Evolutionary conservation across 1,284 basidiomycete genomes (phyloP).

Genomic region (Tilletia setariae): DNA sequence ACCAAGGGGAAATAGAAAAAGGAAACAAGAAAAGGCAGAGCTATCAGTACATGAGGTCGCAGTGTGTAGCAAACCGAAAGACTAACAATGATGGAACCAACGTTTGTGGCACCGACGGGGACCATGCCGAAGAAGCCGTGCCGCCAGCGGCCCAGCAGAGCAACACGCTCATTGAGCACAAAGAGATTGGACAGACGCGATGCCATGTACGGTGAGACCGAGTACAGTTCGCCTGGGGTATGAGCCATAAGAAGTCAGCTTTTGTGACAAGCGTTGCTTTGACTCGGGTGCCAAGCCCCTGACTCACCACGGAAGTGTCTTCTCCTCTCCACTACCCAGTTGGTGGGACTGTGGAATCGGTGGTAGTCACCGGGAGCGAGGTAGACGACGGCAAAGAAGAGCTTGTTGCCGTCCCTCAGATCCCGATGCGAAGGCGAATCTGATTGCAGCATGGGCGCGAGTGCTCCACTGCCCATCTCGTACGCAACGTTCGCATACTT

Average conservation of each 20-base stretch:
- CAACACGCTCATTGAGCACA: constrained; percentile 94
- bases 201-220: constrained; percentile 93
- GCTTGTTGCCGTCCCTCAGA: constrained; percentile 64
- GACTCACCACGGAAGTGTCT: constrained; percentile 81
- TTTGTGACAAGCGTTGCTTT: no score
- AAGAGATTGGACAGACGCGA: constrained; percentile 88
- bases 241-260: neutral
- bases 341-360: constrained; percentile 89
- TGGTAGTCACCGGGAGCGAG: constrained; percentile 98
- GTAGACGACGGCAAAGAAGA: constrained; percentile 93
- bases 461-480: constrained; percentile 47
- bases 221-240: constrained; percentile 80
- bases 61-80: neutral
- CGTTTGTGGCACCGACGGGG: constrained; percentile 96
- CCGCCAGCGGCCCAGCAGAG: constrained; percentile 90
- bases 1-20: neutral
- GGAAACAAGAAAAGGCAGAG: neutral
- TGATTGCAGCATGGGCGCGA: constrained; percentile 45
- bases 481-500: constrained; percentile 51
- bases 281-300: no score
- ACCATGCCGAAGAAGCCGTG: constrained; percentile 97
- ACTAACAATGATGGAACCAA: constrained; percentile 75
- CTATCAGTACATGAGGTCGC: neutral
- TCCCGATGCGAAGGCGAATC: constrained; percentile 38
- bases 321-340: constrained; percentile 94